Base-by-base conservation (phyloP, 2,329 filamentous ascomycete species). In the Coniochaeta sp. region DNA sequence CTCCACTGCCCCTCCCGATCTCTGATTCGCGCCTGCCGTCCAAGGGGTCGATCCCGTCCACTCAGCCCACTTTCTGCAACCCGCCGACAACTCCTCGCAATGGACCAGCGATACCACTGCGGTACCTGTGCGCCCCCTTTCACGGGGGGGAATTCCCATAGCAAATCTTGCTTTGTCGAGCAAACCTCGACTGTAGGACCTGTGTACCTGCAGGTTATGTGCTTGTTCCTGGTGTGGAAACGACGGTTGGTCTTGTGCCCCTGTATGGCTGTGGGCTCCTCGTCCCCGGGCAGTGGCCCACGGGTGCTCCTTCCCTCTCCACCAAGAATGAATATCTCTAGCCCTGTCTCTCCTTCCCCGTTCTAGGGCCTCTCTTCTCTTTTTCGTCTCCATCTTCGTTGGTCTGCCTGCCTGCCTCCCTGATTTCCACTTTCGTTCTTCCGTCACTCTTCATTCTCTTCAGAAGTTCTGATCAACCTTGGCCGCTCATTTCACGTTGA, bases 221-320 rank as follows among this genome's bases (percentile, higher is more conserved):
- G 30, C 34, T 22, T 56, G 28, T 56, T 22, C 30, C 16, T 56
- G n/a, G n/a, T n/a, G n/a, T n/a, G 54, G 30, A 38, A 36, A 38
- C 28, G 30, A 56, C n/a, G 54, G 54, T 56, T 56, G 54, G 34
- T 56, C 54, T 34, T 56, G 54, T 56, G 30, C 54, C 47, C 47
- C 47, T 52, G 47, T 17, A 52, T 52, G 14, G 54, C 34, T 28
- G 54, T 38, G 28, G 54, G n/a, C n/a, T n/a, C 34, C 38, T 22
- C 12, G 54, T 36, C 30, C 28, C 28, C 54, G 26, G 26, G 32
- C 54, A 34, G 24, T 36, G 54, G n/a, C 28, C 54, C 54, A 56
- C 30, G 54, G 30, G 2, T 14, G 54, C 3, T 56, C 54, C 54
- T 56, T 36, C 54, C 32, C 54, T 34, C 54, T 56, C 34, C 54